phyloP scores from a whole-genome alignment of 1,284 basidiomycete genomes.

The Entoloma clypeatum region DNA sequence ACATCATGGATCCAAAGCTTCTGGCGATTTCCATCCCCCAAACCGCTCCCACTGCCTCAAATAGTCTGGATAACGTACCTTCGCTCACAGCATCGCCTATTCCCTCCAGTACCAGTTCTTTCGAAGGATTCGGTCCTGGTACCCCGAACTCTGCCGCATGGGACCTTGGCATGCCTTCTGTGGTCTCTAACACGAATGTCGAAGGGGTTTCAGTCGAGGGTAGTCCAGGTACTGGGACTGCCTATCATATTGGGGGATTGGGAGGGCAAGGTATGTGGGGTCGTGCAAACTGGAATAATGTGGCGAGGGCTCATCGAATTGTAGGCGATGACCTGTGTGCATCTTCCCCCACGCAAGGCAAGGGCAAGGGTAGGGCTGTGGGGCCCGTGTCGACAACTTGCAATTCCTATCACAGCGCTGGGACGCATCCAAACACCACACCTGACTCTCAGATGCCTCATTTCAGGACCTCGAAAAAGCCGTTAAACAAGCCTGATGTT shows the following conservation, averaged over 20 bases:
- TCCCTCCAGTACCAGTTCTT: conserved; percentile 28
- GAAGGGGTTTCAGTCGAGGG: conserved; percentile 6
- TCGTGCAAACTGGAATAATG: conserved; percentile 26
- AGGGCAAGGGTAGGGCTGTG: conserved; percentile 25
- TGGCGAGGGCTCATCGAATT: conserved; percentile 23
- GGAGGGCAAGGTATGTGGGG: conserved; percentile 38
- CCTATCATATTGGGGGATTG: conserved; percentile 7
- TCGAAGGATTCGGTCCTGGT: conserved; percentile 25
- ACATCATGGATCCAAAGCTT: conserved; percentile 13
- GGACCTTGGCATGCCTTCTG: conserved; percentile 29
- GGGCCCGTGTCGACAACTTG: conserved; percentile 3
- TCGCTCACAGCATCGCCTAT: conserved; percentile 23
- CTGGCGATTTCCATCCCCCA: conserved; percentile 23
- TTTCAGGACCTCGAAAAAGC: conserved; percentile 8
- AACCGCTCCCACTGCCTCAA: conserved; percentile 1
- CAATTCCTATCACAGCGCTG: background rate
- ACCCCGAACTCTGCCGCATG: conserved; percentile 33
- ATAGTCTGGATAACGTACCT: conserved; percentile 8
- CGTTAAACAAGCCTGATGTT: conserved; percentile 38
- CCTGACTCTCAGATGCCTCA: conserved; percentile 7
- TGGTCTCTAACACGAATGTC: conserved; percentile 15
- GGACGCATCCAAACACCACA: no score
- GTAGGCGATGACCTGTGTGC: no score
- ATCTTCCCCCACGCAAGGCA: no score
- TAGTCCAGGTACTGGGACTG: conserved; percentile 6